These are phyloP conservation scores for Lachnellula occidentalis DNA, from an alignment of 2,329 filamentous ascomycete species.

Conservation along the genomic window DNA sequence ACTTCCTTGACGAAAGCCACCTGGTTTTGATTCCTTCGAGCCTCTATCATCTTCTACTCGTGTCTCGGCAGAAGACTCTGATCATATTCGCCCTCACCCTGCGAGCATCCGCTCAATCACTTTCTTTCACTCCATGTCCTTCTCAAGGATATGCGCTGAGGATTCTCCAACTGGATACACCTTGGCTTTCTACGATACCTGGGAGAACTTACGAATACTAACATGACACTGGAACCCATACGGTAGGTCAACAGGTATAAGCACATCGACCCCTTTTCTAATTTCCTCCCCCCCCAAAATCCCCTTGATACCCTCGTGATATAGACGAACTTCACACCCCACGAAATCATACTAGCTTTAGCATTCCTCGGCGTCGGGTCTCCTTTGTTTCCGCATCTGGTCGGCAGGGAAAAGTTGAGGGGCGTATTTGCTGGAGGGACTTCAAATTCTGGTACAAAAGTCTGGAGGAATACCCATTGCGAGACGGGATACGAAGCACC, in stretches of 20 bases:
- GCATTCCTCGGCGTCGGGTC: conserved; percentile 17
- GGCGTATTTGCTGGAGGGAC: conserved; percentile 1
- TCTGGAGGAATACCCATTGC: not conserved
- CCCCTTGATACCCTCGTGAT: conserved; percentile 14
- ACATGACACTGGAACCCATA: conserved; percentile 11
- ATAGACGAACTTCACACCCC: conserved; percentile 12
- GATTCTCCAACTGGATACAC: conserved; percentile 1
- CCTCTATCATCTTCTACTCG: not conserved
- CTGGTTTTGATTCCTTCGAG: not conserved
- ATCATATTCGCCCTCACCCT: not conserved
- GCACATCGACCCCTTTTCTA: conserved; percentile 11
- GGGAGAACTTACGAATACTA: conserved; percentile 11
- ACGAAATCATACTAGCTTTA: conserved; percentile 13
- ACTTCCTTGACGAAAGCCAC: not conserved
- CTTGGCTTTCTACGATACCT: not conserved
- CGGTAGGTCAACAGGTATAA: conserved; percentile 27
- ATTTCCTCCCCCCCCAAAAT: conserved; percentile 4
- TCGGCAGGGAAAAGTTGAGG: not conserved
- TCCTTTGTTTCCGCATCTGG: conserved; percentile 7
- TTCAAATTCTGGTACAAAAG: not conserved
- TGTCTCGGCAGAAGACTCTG: not conserved
- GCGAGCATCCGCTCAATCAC: not conserved
- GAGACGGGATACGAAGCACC: not conserved
- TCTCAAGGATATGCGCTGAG: not conserved
- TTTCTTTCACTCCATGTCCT: not conserved